A percentile compares a stretch with the other conserved stretches of the same genome.
Conservation (phyloP, 1,139 yeast species). For the Debaryomycetaceae sp. region DNA sequence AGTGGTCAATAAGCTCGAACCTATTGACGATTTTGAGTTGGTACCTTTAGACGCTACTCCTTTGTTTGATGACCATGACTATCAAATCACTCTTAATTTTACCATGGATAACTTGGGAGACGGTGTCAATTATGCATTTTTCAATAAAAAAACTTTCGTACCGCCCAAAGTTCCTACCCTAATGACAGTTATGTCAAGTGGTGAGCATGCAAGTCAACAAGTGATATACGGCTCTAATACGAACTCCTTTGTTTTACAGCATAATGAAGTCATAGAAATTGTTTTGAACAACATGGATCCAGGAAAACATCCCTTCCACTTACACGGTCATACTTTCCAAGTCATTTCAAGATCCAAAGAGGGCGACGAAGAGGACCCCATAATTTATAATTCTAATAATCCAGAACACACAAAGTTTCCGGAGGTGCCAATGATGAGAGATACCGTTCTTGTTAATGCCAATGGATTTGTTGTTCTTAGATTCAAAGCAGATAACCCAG, state of each 20-base stretch:
- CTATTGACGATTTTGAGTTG: conserved; percentile 65
- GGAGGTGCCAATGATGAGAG: conserved; percentile 64
- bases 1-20: conserved; percentile 41
- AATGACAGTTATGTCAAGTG: conserved; percentile 70
- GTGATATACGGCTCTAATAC: conserved; percentile 70
- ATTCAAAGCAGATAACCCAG: conserved; percentile 58
- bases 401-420: conserved; percentile 33
- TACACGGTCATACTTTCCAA: conserved; percentile 81
- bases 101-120: conserved; percentile 73
- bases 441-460: conserved; percentile 61
- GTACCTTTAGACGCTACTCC: conserved; percentile 53
- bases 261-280: conserved; percentile 65
- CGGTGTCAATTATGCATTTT: conserved; percentile 88
- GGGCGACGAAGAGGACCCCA: conserved; percentile 36
- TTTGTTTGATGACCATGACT: conserved; percentile 63
- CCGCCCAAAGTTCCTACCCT: conserved; percentile 82
- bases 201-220: conserved; percentile 45
- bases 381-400: conserved; percentile 33
- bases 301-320: conserved; percentile 86
- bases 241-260: conserved; percentile 64
- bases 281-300: conserved; percentile 69
- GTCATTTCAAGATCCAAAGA: conserved; percentile 37
- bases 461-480: conserved; percentile 64
- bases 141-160: conserved; percentile 77
- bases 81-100: conserved; percentile 61